A percentile compares a stretch with the other conserved stretches of the same genome.
Conservation (phyloP, 805 yeast genomes). For the Pichia occidentalis region DNA sequence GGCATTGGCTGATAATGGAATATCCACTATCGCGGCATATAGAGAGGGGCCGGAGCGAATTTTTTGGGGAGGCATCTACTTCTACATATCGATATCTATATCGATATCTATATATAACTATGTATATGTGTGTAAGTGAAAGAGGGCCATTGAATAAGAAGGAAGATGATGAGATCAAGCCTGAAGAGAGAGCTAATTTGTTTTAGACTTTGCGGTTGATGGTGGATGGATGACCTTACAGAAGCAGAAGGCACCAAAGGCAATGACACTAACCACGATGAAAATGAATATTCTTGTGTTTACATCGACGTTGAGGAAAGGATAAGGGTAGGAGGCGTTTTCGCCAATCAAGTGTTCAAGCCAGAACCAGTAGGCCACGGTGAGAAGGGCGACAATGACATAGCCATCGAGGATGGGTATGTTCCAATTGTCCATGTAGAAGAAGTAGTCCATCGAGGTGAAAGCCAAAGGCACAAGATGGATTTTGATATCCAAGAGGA, state of each 20-base stretch:
- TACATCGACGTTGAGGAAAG: slow-evolving; percentile 51
- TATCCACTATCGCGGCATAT: too few relatives aligned
- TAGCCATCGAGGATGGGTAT: slow-evolving; percentile 34
- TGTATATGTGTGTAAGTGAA: too few relatives aligned
- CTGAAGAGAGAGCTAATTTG: too few relatives aligned
- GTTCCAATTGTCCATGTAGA: slow-evolving; percentile 43
- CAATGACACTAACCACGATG: slow-evolving; percentile 35
- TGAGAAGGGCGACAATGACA: slow-evolving; percentile 31
- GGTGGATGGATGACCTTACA: slow-evolving; percentile 22
- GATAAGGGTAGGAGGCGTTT: slow-evolving; percentile 50
- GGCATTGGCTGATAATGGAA: too few relatives aligned
- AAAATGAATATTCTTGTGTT: slow-evolving; percentile 43
- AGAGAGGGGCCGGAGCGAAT: too few relatives aligned
- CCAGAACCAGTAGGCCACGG: slow-evolving; percentile 47
- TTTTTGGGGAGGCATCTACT: too few relatives aligned
- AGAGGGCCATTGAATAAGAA: too few relatives aligned
- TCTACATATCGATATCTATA: too few relatives aligned
- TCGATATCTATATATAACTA: too few relatives aligned
- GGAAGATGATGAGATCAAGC: too few relatives aligned
- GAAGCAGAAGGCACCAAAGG: slow-evolving; percentile 26
- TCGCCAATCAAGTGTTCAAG: slow-evolving; percentile 45
- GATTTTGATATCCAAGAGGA: slow-evolving; percentile 47
- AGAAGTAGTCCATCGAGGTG: slow-evolving; percentile 48
- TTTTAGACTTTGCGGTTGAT: too few relatives aligned
- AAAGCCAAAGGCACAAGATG: slow-evolving; percentile 54